Evolutionary conservation across 2,329 filamentous ascomycete species (phyloP).

Genomic region (Trichoderma atroviride): DNA sequence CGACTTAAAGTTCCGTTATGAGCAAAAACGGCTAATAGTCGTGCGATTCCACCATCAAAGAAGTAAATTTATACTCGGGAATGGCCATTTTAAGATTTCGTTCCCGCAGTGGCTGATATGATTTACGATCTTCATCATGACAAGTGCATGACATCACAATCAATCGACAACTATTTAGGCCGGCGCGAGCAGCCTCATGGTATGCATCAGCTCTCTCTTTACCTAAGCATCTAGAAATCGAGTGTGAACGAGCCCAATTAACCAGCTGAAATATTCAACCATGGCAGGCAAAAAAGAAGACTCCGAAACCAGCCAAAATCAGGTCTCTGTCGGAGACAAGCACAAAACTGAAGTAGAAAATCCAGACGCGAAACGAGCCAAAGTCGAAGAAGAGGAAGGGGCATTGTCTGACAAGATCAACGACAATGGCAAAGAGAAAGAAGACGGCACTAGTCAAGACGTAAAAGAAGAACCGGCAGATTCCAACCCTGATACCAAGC

Average conservation of each 20-base stretch:
- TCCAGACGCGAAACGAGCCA: slow-evolving; percentile 36
- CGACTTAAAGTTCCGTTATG: not conserved
- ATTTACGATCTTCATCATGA: not conserved
- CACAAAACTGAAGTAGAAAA: slow-evolving; percentile 35
- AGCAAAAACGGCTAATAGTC: not conserved
- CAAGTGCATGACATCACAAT: slow-evolving; percentile 35
- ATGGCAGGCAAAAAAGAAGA: slow-evolving; percentile 2
- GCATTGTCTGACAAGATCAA: slow-evolving; percentile 19
- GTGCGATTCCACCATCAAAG: not conserved
- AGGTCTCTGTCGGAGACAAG: slow-evolving; percentile 34
- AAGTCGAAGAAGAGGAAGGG: slow-evolving; percentile 32
- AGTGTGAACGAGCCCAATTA: not conserved
- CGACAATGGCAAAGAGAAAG: slow-evolving; percentile 2
- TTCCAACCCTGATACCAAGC: slow-evolving; percentile 10
- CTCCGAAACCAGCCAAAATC: not conserved
- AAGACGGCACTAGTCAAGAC: not conserved
- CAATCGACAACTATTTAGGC: not conserved
- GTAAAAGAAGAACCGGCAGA: not conserved
- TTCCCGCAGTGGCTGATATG: not conserved
- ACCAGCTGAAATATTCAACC: not conserved
- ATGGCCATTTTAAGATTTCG: not conserved
- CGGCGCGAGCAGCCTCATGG: not conserved
- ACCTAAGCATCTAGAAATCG: not conserved
- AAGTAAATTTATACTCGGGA: not conserved
- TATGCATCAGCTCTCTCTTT: not conserved